Percentiles rank a stretch among this genome's conserved stretches.
These are phyloP conservation scores for Diospyros kaki DNA, from an alignment of 148 eudicot species.

Conservation along the genomic window DNA sequence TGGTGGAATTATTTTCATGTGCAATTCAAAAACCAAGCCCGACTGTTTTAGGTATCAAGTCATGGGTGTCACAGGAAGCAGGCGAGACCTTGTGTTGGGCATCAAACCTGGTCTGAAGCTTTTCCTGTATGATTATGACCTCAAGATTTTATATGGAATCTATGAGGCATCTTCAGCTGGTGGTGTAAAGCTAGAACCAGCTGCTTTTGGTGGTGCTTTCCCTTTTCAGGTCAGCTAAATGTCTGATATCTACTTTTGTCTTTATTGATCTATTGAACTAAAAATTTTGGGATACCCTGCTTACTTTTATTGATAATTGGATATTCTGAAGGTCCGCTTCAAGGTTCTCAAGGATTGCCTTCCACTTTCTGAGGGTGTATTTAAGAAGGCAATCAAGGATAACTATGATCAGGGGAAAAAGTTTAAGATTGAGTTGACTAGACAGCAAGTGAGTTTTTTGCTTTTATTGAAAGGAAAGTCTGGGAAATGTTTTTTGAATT, in stretches of 20 bases:
- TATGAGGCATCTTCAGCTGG: conserved; percentile 64
- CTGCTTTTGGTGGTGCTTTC: conserved; percentile 76
- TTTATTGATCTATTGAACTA: neutral
- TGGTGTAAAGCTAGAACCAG: conserved; percentile 74
- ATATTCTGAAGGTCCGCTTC: conserved; percentile 58
- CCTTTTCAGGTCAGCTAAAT: conserved; percentile 65
- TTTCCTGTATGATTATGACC: conserved; percentile 76
- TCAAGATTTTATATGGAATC: conserved; percentile 62
- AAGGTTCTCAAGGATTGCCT: conserved; percentile 51
- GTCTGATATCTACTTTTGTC: neutral
- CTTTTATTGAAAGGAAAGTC: neutral
- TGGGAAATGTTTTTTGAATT: no score
- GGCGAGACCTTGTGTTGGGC: conserved; percentile 54
- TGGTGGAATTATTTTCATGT: conserved; percentile 79
- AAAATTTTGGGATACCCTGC: conserved; percentile 1
- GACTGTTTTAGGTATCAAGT: conserved; percentile 66
- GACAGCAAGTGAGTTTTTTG: conserved; percentile 46
- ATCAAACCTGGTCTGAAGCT: conserved; percentile 66
- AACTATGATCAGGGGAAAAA: conserved; percentile 53
- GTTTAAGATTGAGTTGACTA: conserved; percentile 65
- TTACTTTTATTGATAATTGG: neutral
- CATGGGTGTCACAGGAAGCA: conserved; percentile 53
- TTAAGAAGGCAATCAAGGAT: conserved; percentile 67
- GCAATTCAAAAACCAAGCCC: conserved; percentile 69
- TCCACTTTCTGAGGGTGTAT: conserved; percentile 62